Percentiles rank a stretch among this genome's conserved stretches.
phyloP scores from a whole-genome alignment of 1,284 basidiomycete species.

The Neolentinus lepideus region DNA sequence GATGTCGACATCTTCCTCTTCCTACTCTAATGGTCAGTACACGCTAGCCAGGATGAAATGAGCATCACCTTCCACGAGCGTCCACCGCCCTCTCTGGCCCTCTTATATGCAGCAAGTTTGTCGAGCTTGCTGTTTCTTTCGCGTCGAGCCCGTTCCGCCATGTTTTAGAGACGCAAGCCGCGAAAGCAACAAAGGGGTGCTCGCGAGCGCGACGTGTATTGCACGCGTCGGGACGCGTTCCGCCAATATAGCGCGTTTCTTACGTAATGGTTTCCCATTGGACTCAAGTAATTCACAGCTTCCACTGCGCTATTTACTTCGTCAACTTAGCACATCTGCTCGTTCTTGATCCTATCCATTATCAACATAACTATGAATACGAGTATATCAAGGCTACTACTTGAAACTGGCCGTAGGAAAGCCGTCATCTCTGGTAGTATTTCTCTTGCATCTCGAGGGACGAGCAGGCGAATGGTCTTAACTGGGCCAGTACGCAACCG shows the following conservation, averaged over 20 bases:
- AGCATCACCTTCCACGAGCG: constrained; percentile 26
- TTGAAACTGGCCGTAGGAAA: too few relatives aligned
- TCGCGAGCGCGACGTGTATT: constrained; percentile 2
- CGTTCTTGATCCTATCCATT: too few relatives aligned
- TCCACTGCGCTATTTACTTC: too few relatives aligned
- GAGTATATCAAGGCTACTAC: too few relatives aligned
- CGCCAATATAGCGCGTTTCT: neutral
- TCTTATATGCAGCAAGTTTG: constrained; percentile 26
- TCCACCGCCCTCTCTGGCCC: constrained; percentile 27
- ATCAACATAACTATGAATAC: too few relatives aligned
- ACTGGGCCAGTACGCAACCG: too few relatives aligned
- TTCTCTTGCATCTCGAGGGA: too few relatives aligned
- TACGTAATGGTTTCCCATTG: neutral
- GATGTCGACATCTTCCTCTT: constrained; percentile 65
- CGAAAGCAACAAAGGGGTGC: constrained; percentile 1
- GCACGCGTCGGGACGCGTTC: constrained; percentile 13
- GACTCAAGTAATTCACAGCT: neutral
- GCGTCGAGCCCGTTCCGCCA: constrained; percentile 21
- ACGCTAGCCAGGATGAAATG: neutral
- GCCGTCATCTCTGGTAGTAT: too few relatives aligned
- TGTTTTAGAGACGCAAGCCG: constrained; percentile 5
- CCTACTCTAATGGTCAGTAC: constrained; percentile 19
- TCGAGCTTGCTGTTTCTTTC: constrained; percentile 21
- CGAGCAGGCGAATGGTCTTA: too few relatives aligned
- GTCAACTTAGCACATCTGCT: neutral